Evolutionary conservation across 805 yeast genomes (phyloP), one percentile per base, ranked within the genome.

Genomic region (Starmerella powellii): DNA sequence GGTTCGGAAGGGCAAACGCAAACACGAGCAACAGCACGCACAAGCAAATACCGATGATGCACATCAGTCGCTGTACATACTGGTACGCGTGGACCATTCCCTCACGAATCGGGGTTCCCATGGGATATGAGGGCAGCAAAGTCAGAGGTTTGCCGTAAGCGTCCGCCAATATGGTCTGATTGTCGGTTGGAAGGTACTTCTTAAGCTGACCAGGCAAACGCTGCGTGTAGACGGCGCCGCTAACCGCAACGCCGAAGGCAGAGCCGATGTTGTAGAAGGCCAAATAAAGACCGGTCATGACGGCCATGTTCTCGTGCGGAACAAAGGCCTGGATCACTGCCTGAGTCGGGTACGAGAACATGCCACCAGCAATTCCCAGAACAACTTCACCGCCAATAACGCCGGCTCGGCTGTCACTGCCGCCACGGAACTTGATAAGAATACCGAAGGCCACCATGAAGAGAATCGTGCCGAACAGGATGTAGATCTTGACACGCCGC

Each of bases 161-260:
- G 2, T 41, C 46, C 0, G 60, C 49, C 8, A 74, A 74, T n/a
- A 69, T 47, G 0, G 66, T 57, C 1, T 59, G 51, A 42, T 70
- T 64, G 31, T 26, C 21, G 11, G 49, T 35, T 17, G 56, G 54
- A 10, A 71, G 47, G 41, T 67, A 53, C 36, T 63, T 58, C 26
- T 53, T 42, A 37, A 75, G 58, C 51, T 67, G 55, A 18, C 56
- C 53, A 55, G 74, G 79, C 52, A 80, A 62, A 15, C 66, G 55
- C 49, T 76, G 73, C 12, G 81, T 72, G 84, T 84, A 80, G 33
- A 79, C 67, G 24, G 84, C 83, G 50, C 84, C 85, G 17, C 82
- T 68, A 19, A 80, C 70, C 19, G 79, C 61, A 26, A 70, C 60
- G 18, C 86, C 86, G 38, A 78, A 51, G 4, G 82, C 80, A 11